Percentiles rank a stretch among this genome's conserved stretches.
Conservation (phyloP, 176 grass and related monocot genomes). For the Carex myosuroides region DNA sequence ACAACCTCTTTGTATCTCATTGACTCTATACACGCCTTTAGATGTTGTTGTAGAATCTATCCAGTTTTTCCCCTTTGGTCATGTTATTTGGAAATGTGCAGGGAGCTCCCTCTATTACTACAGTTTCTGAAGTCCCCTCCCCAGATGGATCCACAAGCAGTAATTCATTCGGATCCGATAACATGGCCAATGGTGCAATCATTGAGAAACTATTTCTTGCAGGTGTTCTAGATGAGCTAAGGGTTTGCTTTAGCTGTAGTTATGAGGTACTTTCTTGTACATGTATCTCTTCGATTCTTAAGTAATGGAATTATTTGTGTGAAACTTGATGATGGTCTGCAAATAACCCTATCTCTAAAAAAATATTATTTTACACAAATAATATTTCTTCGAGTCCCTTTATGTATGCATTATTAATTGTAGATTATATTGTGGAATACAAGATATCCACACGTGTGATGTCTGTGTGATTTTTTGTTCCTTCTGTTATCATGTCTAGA, state of each 20-base stretch:
- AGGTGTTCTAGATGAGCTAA: constrained; percentile 93
- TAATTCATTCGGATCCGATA: constrained; percentile 43
- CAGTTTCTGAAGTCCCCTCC: constrained; percentile 47
- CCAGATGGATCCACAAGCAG: constrained; percentile 14
- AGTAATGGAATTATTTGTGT: not conserved
- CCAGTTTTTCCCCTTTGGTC: not conserved
- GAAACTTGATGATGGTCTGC: not conserved
- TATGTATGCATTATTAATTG: not conserved
- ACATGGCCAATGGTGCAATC: constrained; percentile 35
- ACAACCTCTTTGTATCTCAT: not conserved
- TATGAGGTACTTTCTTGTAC: constrained; percentile 50
- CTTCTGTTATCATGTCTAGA: not conserved
- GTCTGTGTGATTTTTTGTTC: not conserved
- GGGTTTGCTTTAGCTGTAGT: constrained; percentile 75
- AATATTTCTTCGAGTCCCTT: not conserved
- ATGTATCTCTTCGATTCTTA: not conserved
- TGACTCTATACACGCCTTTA: not conserved
- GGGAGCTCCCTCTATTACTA: constrained; percentile 58
- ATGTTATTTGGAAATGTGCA: constrained; percentile 27
- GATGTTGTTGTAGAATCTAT: not conserved
- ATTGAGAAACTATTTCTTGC: constrained; percentile 80
- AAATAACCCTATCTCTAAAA: not conserved
- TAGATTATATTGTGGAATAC: not conserved
- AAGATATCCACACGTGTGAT: not conserved
- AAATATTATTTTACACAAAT: not conserved